Conservation (phyloP, 139 green algal species). For the Medakamo hakoo region DNA sequence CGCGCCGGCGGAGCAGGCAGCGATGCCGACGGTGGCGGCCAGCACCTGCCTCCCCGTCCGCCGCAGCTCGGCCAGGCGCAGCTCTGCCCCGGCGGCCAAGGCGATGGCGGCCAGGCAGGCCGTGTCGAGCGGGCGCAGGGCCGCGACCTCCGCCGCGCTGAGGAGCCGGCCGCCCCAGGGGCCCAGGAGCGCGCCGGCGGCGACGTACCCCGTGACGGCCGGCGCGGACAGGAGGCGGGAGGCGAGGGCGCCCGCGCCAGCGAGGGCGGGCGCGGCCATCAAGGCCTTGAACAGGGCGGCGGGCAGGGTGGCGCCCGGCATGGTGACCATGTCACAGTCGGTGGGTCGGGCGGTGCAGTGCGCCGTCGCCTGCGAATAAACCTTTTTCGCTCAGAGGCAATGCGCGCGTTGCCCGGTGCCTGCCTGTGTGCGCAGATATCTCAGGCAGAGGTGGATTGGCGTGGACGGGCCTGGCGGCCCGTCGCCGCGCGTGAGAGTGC, state of each 20-base stretch:
- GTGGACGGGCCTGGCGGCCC: no score
- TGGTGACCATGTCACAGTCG: no score
- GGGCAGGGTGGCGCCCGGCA: neutral
- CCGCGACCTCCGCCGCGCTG: constrained; percentile 16
- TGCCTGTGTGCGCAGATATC: no score
- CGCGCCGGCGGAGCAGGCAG: constrained; percentile 5
- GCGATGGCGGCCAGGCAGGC: constrained; percentile 60
- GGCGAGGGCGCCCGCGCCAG: neutral
- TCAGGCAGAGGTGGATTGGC: no score
- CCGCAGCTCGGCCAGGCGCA: constrained; percentile 42
- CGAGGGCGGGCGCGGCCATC: neutral
- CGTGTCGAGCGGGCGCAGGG: constrained; percentile 29
- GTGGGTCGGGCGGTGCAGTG: no score
- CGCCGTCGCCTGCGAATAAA: no score
- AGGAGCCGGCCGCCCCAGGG: constrained; percentile 43
- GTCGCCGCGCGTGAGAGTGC: no score
- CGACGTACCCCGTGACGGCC: constrained; percentile 56
- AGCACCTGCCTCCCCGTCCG: constrained; percentile 45
- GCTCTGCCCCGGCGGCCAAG: constrained; percentile 56
- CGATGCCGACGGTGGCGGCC: constrained; percentile 33
- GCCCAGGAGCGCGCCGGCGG: constrained; percentile 47
- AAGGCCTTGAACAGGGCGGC: neutral
- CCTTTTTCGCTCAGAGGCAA: no score
- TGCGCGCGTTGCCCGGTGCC: no score
- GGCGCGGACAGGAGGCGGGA: constrained; percentile 5